Percentiles rank a stretch among this genome's conserved stretches.
phyloP scores from a whole-genome alignment of 306 rosid species.

The Fagus crenata region DNA sequence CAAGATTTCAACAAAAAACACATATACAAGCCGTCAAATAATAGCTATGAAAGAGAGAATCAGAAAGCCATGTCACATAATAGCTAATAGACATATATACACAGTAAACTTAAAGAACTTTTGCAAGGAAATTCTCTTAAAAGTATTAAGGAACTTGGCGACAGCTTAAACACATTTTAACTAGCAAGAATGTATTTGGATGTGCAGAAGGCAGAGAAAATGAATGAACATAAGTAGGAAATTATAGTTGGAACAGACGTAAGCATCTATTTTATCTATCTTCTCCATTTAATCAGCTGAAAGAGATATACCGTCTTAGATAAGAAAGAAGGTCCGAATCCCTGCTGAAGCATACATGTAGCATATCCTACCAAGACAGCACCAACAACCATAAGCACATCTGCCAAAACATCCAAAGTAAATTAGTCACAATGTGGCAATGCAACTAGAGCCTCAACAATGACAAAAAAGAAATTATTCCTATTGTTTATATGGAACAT shows the following conservation, averaged over 20 bases:
- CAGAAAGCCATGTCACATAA: background rate
- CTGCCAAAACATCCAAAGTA: slow-evolving; percentile 52
- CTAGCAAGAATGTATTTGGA: background rate
- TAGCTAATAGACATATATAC: background rate
- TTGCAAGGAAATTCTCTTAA: background rate
- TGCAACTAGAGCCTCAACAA: background rate
- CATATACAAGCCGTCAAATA: no score
- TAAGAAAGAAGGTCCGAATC: slow-evolving; percentile 68
- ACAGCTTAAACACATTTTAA: background rate
- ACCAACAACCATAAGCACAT: slow-evolving; percentile 81
- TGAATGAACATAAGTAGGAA: slow-evolving; percentile 12
- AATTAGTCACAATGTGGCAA: background rate
- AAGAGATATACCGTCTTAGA: slow-evolving; percentile 46
- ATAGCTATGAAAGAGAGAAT: slow-evolving; percentile 1
- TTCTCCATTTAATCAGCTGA: slow-evolving; percentile 14
- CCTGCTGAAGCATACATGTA: slow-evolving; percentile 88
- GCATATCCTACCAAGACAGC: slow-evolving; percentile 84
- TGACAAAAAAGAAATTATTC: background rate
- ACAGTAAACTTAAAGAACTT: background rate
- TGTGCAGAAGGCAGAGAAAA: background rate
- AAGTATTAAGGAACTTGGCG: background rate
- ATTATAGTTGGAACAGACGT: slow-evolving; percentile 9
- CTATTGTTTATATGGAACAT: background rate
- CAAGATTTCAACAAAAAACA: no score
- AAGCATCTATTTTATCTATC: slow-evolving; percentile 16